These are phyloP conservation scores for Ricinus communis DNA, from an alignment of 345 rosid genomes.

Conservation along the genomic window DNA sequence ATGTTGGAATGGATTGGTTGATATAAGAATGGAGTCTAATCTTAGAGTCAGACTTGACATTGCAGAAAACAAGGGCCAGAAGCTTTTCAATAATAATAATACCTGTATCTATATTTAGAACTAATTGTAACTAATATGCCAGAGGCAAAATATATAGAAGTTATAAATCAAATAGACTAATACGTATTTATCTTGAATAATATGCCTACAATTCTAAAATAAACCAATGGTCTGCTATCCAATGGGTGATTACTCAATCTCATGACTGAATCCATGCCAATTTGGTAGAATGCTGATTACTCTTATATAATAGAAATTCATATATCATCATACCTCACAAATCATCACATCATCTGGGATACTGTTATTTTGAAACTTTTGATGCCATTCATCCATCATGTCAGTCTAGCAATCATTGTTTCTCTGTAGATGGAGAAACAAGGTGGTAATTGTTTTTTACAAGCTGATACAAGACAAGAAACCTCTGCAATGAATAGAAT, in stretches of 20 bases:
- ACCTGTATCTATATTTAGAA: background rate
- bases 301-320: background rate
- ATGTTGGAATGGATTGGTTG: background rate
- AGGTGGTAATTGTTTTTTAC: background rate
- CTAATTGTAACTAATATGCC: background rate
- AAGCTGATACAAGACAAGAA: background rate
- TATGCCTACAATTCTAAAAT: no score
- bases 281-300: background rate
- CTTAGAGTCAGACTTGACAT: background rate
- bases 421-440: slow-evolving; percentile 29
- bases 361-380: slow-evolving; percentile 48
- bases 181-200: no score
- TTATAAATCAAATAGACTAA: no score
- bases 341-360: slow-evolving; percentile 50
- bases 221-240: no score
- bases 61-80: background rate
- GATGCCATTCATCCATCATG: slow-evolving; percentile 60
- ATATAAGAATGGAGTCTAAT: background rate
- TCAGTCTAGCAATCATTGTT: slow-evolving; percentile 43
- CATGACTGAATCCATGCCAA: background rate
- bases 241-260: background rate
- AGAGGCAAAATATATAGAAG: background rate
- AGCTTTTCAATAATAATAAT: background rate
- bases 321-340: slow-evolving; percentile 41
- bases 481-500: background rate